Conservation (phyloP, 768 basidiomycete genomes). For the Lactarius hatsudake region DNA sequence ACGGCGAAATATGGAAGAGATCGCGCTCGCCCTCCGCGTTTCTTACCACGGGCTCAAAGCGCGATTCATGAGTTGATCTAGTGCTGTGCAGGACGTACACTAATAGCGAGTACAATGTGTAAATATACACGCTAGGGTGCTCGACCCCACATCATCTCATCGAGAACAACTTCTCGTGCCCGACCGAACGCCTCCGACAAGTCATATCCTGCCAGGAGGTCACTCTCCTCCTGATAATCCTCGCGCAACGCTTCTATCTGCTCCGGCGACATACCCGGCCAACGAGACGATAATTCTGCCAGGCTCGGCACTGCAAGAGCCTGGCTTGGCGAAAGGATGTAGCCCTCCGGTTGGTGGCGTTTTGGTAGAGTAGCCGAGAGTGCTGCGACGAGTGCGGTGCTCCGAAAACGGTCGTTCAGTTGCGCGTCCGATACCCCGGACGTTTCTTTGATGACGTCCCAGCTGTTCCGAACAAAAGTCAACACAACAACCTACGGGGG, state of each 20-base stretch:
- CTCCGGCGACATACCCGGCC: conserved; percentile 70
- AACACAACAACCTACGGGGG: neutral
- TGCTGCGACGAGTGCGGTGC: conserved; percentile 72
- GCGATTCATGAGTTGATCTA: conserved; percentile 27
- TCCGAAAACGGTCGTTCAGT: conserved; percentile 64
- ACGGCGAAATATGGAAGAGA: conserved; percentile 53
- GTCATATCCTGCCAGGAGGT: conserved; percentile 50
- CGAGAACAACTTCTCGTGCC: conserved; percentile 58
- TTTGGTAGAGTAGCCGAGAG: conserved; percentile 49
- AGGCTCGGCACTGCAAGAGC: conserved; percentile 57
- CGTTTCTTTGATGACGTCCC: conserved; percentile 73
- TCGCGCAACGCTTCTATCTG: conserved; percentile 54
- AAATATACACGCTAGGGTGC: conserved; percentile 8
- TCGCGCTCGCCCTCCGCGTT: conserved; percentile 58
- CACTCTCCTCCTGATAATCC: conserved; percentile 64
- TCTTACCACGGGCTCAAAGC: conserved; percentile 39
- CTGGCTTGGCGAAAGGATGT: conserved; percentile 54
- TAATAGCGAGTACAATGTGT: neutral
- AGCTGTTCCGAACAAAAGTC: conserved; percentile 47
- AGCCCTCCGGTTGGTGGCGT: conserved; percentile 43
- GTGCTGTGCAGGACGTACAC: conserved; percentile 3
- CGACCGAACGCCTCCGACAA: conserved; percentile 61
- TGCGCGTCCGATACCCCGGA: conserved; percentile 74
- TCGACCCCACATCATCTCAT: conserved; percentile 43
- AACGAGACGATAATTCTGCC: conserved; percentile 64